Conservation (phyloP, 108 stramenopile species). For the Skeletonema menzelii region DNA sequence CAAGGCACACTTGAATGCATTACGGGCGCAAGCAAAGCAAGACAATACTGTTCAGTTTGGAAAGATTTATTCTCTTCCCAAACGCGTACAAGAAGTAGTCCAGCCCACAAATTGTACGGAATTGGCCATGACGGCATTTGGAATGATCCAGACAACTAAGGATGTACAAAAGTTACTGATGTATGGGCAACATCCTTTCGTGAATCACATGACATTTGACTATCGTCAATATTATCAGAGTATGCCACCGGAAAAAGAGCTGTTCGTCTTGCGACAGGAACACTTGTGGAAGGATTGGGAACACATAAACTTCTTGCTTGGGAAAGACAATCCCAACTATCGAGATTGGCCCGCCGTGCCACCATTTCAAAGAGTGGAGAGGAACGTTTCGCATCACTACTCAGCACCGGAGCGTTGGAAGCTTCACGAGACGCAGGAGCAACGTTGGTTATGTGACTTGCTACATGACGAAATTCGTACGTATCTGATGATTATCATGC, state of each 20-base stretch:
- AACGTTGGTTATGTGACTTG: slow-evolving; percentile 13
- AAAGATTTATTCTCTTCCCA: background rate
- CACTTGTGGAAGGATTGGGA: slow-evolving; percentile 36
- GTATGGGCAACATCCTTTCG: slow-evolving; percentile 3
- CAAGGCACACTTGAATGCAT: background rate
- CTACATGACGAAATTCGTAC: slow-evolving; percentile 16
- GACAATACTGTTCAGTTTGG: background rate
- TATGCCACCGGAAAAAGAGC: slow-evolving; percentile 28
- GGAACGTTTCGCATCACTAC: slow-evolving; percentile 11
- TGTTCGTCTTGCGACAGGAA: slow-evolving; percentile 46
- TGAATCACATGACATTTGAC: slow-evolving; percentile 18
- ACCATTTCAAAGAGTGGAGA: slow-evolving; percentile 11
- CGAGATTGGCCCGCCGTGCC: background rate
- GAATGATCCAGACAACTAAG: background rate
- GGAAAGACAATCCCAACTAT: background rate
- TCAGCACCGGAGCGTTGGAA: background rate
- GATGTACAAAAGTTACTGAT: background rate
- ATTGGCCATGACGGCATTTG: slow-evolving; percentile 9
- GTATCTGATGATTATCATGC: slow-evolving; percentile 17
- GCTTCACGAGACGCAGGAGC: background rate
- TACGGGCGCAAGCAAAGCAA: background rate
- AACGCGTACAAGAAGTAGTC: background rate
- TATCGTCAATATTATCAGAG: slow-evolving; percentile 21
- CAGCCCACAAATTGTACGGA: slow-evolving; percentile 8
- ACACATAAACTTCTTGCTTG: slow-evolving; percentile 1